Conservation (phyloP, 371 early-diverging fungal species). For the Mortierella sp. region DNA sequence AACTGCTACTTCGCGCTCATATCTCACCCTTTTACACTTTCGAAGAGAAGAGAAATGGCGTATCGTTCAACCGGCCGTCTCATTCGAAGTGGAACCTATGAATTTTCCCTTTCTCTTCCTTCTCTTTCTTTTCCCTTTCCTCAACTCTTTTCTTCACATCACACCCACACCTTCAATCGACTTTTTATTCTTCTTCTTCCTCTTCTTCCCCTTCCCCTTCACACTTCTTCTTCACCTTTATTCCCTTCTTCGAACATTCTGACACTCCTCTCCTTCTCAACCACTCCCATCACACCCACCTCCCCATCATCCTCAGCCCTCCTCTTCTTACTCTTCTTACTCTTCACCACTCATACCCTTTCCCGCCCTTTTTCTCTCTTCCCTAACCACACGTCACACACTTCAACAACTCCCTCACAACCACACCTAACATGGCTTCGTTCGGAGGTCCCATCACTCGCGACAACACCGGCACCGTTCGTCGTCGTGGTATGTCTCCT, state of each 20-base stretch:
- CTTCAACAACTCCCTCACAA: not conserved
- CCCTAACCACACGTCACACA: not conserved
- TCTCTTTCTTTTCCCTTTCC: not conserved
- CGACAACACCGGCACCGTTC: conserved; percentile 52
- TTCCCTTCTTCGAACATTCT: not conserved
- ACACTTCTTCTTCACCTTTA: not conserved
- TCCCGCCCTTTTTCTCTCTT: not conserved
- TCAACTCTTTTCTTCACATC: not conserved
- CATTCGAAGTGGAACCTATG: not conserved
- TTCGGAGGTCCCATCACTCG: conserved; percentile 55
- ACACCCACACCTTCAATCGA: not conserved
- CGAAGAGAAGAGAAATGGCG: not conserved
- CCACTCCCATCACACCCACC: not conserved
- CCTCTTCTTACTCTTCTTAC: not conserved
- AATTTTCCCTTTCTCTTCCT: not conserved
- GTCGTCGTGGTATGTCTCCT: conserved; percentile 45
- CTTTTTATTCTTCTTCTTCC: not conserved
- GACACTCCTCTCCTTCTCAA: not conserved
- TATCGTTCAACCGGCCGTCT: not conserved
- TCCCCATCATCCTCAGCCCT: not conserved
- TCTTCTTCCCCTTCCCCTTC: not conserved
- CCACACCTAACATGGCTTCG: conserved; percentile 25
- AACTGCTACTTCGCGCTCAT: not conserved
- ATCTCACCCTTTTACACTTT: not conserved
- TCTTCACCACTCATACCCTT: not conserved